A percentile compares a stretch with the other conserved stretches of the same genome.
Conservation (phyloP, 306 rosid species). For the Cucurbita maxima region DNA sequence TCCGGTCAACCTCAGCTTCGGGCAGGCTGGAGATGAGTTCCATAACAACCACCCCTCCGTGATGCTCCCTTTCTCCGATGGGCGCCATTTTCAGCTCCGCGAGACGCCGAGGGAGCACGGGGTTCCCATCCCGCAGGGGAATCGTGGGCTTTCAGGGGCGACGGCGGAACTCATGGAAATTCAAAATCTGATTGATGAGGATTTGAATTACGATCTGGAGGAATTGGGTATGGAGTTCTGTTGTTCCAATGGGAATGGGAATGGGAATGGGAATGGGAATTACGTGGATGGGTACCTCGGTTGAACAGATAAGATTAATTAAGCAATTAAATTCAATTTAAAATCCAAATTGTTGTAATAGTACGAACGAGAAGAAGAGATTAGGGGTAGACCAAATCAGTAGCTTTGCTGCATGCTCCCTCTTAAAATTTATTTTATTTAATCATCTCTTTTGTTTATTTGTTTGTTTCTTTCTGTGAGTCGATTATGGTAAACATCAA, state of each 20-base stretch:
- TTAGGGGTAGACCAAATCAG: background rate
- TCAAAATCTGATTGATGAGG: constrained; percentile 1
- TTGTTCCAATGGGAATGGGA: background rate
- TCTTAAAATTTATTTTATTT: background rate
- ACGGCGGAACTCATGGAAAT: background rate
- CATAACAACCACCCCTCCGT: background rate
- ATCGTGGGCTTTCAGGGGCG: background rate
- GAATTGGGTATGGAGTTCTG: background rate
- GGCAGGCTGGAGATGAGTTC: constrained; percentile 1
- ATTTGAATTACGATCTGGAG: background rate
- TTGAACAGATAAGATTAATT: background rate
- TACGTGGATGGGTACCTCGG: background rate
- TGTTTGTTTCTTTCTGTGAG: background rate
- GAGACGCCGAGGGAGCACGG: background rate
- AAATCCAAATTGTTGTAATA: background rate
- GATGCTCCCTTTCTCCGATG: background rate
- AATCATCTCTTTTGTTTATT: background rate
- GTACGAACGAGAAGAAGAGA: background rate
- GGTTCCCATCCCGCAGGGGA: background rate
- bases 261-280: background rate
- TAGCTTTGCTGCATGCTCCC: background rate
- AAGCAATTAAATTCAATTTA: background rate
- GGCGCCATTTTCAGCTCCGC: background rate
- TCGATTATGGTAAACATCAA: background rate
- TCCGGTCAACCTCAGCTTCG: constrained; percentile 55